These are phyloP conservation scores for Aspergillus luchuensis DNA, from an alignment of 2,329 filamentous ascomycete species.

Conservation along the genomic window DNA sequence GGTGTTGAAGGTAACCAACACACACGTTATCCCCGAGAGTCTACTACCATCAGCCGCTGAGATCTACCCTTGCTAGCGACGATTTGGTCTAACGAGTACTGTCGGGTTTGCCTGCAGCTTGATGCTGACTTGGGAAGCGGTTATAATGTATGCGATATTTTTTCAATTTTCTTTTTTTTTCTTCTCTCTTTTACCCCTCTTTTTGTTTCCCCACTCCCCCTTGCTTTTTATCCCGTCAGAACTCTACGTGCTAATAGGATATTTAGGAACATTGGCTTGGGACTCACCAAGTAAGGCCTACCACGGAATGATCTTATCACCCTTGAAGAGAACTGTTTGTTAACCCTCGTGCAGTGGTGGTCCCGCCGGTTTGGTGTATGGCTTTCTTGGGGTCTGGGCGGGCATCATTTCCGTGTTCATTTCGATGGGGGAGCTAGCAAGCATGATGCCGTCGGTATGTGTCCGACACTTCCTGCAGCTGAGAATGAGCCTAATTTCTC, in stretches of 20 bases:
- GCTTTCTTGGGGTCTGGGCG: slow-evolving; percentile 35
- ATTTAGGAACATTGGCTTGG: not conserved
- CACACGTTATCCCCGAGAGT: not conserved
- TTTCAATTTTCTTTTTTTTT: too few species aligned
- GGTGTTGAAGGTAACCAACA: slow-evolving; percentile 15
- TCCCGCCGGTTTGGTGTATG: slow-evolving; percentile 33
- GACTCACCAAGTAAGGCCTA: not conserved
- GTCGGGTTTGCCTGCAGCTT: slow-evolving; percentile 44
- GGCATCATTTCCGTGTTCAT: slow-evolving; percentile 29
- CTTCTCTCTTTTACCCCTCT: too few species aligned
- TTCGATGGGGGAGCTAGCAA: slow-evolving; percentile 33
- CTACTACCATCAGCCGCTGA: not conserved
- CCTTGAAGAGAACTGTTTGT: not conserved
- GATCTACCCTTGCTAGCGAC: slow-evolving; percentile 32
- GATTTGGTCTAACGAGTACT: slow-evolving; percentile 44
- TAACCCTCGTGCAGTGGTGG: slow-evolving; percentile 28
- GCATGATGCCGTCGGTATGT: slow-evolving; percentile 25
- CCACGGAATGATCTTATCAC: too few species aligned
- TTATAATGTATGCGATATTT: slow-evolving; percentile 8
- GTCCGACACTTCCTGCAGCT: not conserved
- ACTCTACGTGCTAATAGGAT: too few species aligned
- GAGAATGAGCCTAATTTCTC: not conserved
- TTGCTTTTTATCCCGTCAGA: too few species aligned
- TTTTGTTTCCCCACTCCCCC: not conserved
- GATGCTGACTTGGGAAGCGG: slow-evolving; percentile 43